A percentile compares a stretch with the other conserved stretches of the same genome.
phyloP scores from a whole-genome alignment of 1,284 basidiomycete species.

The Pseudozyma pruni region DNA sequence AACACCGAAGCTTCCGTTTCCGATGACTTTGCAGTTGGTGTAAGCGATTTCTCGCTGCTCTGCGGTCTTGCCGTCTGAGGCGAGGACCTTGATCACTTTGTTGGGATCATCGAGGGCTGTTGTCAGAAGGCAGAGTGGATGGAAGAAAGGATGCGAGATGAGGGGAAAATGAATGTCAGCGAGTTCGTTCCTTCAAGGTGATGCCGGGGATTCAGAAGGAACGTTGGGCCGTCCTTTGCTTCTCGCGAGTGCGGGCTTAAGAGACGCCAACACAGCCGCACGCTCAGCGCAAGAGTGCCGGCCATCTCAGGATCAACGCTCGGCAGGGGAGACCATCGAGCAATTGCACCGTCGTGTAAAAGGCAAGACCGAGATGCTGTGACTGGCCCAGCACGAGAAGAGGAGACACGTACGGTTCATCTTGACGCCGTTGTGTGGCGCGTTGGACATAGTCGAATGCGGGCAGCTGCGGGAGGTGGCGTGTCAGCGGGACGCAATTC shows the following conservation, averaged over 20 bases:
- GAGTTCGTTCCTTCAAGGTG: too few relatives aligned
- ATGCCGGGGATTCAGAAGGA: too few relatives aligned
- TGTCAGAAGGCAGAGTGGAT: not conserved
- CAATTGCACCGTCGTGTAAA: not conserved
- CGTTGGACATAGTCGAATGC: conserved; percentile 49
- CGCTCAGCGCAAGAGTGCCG: too few relatives aligned
- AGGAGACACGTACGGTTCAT: conserved; percentile 47
- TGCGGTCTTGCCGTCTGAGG: conserved; percentile 92
- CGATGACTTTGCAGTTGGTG: conserved; percentile 97
- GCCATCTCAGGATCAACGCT: too few relatives aligned
- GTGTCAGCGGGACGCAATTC: conserved; percentile 3
- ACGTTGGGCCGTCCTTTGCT: too few relatives aligned
- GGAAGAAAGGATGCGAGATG: not conserved
- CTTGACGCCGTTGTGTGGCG: conserved; percentile 60
- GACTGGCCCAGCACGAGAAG: not conserved
- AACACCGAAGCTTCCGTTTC: conserved; percentile 98
- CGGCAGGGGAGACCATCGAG: not conserved
- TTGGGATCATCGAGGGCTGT: conserved; percentile 81
- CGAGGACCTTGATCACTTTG: conserved; percentile 92
- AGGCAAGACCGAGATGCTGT: conserved; percentile 5
- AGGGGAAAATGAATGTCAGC: not conserved
- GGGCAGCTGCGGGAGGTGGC: conserved; percentile 3
- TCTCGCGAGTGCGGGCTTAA: too few relatives aligned
- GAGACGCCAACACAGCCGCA: too few relatives aligned
- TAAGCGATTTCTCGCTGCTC: conserved; percentile 89